Percentiles rank a stretch among this genome's conserved stretches.
phyloP scores from a whole-genome alignment of 306 rosid species.

The Trichosanthes cucumerina region DNA sequence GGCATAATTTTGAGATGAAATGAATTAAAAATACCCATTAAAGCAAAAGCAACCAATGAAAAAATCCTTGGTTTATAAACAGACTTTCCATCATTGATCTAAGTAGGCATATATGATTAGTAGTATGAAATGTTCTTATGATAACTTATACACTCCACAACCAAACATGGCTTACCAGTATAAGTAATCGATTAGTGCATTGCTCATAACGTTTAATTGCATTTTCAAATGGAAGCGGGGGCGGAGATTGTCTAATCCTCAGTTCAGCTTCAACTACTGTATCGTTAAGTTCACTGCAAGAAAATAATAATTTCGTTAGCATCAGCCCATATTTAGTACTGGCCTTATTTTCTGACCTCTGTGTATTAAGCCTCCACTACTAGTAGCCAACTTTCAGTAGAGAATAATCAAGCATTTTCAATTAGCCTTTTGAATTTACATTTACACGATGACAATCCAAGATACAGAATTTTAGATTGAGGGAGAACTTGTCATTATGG shows the following conservation, averaged over 20 bases:
- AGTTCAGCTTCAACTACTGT: conserved; percentile 57
- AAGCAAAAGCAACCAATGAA: neutral
- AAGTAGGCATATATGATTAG: neutral
- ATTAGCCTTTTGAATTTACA: neutral
- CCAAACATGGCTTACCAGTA: conserved; percentile 48
- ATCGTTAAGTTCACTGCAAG: conserved; percentile 75
- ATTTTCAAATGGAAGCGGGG: conserved; percentile 40
- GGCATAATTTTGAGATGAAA: neutral
- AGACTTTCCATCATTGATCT: neutral
- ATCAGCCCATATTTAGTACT: neutral
- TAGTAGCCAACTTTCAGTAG: neutral
- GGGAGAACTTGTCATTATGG: neutral
- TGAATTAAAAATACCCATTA: neutral
- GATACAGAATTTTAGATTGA: neutral
- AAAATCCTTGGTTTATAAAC: neutral
- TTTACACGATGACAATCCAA: neutral
- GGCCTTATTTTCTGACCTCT: neutral
- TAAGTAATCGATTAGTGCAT: conserved; percentile 69
- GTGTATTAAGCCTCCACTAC: neutral
- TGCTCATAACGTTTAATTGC: conserved; percentile 47
- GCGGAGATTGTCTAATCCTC: conserved; percentile 38
- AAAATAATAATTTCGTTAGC: neutral
- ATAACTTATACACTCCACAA: neutral
- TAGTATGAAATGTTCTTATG: neutral
- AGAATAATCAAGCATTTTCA: neutral